Evolutionary conservation across 768 basidiomycete genomes (phyloP).

Genomic region (Mrakia hoshinonis): DNA sequence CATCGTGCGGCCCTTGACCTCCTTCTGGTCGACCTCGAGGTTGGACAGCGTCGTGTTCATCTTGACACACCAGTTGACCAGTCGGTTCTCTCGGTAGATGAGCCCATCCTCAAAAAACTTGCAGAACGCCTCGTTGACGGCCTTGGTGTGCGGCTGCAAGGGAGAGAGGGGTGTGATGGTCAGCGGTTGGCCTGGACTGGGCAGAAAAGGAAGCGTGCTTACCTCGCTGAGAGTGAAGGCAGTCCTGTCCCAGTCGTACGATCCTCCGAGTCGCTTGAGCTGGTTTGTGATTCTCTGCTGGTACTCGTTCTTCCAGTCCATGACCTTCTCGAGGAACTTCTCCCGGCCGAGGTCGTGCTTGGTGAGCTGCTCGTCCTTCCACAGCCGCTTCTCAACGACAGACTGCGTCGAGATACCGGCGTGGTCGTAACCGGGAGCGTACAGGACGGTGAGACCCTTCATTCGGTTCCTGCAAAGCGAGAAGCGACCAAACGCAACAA

Average conservation of each 20-base stretch:
- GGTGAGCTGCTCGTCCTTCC: conserved; percentile 69
- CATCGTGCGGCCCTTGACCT: conserved; percentile 72
- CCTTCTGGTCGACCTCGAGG: conserved; percentile 92
- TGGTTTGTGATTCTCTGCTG: conserved; percentile 88
- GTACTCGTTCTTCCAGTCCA: conserved; percentile 98
- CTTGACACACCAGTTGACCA: conserved; percentile 96
- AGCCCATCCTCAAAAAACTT: conserved; percentile 81
- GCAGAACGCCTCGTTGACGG: conserved; percentile 87
- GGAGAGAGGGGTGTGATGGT: not conserved
- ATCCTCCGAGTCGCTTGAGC: conserved; percentile 76
- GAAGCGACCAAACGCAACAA: not conserved
- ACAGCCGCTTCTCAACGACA: conserved; percentile 87
- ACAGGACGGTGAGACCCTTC: conserved; percentile 82
- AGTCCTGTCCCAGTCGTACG: conserved; percentile 86
- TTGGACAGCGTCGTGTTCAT: conserved; percentile 97
- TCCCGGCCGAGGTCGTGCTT: conserved; percentile 93
- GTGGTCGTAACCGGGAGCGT: conserved; percentile 92
- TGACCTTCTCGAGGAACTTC: conserved; percentile 77
- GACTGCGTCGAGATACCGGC: conserved; percentile 97
- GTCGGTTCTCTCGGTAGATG: conserved; percentile 86
- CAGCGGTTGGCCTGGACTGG: not conserved
- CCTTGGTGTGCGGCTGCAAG: conserved; percentile 58
- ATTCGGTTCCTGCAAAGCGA: conserved; percentile 72
- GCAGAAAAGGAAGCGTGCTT: conserved; percentile 43
- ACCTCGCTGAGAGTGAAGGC: conserved; percentile 76